Evolutionary conservation across 805 yeast genomes (phyloP).

Genomic region (Zygotorulaspora chibaensis): DNA sequence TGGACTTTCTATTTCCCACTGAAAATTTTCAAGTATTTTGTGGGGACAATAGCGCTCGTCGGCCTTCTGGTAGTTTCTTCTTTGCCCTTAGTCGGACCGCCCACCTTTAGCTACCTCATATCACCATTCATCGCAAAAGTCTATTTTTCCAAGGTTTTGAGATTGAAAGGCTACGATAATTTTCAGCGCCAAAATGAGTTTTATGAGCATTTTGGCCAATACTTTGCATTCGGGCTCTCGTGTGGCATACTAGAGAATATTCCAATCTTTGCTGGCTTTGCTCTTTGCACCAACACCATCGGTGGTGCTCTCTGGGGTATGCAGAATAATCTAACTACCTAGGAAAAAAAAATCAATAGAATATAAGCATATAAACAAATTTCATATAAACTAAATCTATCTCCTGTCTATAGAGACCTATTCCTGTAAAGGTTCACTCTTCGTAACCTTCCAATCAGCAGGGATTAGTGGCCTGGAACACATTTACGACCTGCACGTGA

Average conservation of each 20-base stretch:
- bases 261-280: constrained; percentile 29
- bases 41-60: constrained; percentile 14
- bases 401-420: too few species aligned
- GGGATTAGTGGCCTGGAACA: too few species aligned
- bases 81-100: constrained; percentile 32
- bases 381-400: too few species aligned
- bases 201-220: constrained; percentile 27
- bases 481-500: too few species aligned
- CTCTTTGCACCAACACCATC: constrained; percentile 23
- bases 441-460: too few species aligned
- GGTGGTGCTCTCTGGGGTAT: constrained; percentile 27
- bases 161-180: constrained; percentile 20
- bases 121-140: constrained; percentile 30
- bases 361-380: too few species aligned
- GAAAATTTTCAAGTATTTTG: constrained; percentile 20
- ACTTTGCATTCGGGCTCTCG: constrained; percentile 30
- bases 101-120: constrained; percentile 23
- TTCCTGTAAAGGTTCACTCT: too few species aligned
- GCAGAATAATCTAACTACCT: constrained; percentile 7
- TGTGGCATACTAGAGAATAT: constrained; percentile 29
- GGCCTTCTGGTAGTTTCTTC: constrained; percentile 22
- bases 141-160: constrained; percentile 25
- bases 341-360: too few species aligned
- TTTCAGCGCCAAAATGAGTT: constrained; percentile 22
- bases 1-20: constrained; percentile 31